phyloP scores from a whole-genome alignment of 2,329 filamentous ascomycete species.

The Hypoxylon sp. region DNA sequence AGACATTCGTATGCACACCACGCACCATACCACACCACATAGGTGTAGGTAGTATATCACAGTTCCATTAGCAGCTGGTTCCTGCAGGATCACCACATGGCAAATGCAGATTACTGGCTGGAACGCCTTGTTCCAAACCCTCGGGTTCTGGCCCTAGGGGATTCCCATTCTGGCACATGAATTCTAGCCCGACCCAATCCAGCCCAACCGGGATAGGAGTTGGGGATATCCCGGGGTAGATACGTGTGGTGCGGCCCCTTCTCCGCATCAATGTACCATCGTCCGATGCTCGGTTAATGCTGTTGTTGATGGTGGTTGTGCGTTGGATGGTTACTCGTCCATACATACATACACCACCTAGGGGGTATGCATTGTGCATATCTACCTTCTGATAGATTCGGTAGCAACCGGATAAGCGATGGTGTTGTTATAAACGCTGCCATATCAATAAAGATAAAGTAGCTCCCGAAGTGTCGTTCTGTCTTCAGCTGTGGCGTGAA shows the following conservation, averaged over 20 bases:
- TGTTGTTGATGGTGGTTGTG: background rate
- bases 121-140: slow-evolving; percentile 12
- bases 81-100: slow-evolving; percentile 32
- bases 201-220: background rate
- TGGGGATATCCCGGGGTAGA: slow-evolving; percentile 14
- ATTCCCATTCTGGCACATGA: background rate
- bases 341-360: background rate
- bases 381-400: background rate
- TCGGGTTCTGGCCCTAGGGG: slow-evolving; percentile 26
- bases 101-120: slow-evolving; percentile 15
- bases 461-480: slow-evolving; percentile 1
- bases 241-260: background rate
- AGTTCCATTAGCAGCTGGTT: slow-evolving; percentile 15
- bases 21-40: background rate
- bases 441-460: background rate
- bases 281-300: background rate
- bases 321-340: background rate
- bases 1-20: background rate
- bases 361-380: background rate
- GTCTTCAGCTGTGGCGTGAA: slow-evolving; percentile 4
- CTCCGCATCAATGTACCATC: background rate
- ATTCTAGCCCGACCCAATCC: slow-evolving; percentile 3
- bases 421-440: background rate
- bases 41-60: background rate
- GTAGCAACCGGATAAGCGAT: slow-evolving; percentile 1